Evolutionary conservation across 257 asterid genomes (phyloP), one percentile per base, ranked within the genome.

Genomic region (Salvia splendens): DNA sequence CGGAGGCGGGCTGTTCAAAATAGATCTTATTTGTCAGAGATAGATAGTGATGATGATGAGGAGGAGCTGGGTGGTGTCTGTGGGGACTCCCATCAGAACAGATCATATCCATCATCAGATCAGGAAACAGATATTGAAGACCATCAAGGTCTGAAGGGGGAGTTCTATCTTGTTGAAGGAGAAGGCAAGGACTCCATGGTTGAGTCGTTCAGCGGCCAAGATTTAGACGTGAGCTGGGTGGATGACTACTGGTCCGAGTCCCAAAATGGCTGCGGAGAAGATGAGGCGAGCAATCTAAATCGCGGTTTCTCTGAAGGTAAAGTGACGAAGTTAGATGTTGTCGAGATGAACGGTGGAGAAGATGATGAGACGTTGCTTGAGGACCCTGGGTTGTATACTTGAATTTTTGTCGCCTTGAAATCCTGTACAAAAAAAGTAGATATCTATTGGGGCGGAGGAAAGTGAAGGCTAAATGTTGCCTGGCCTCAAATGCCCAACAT

Each of bases 21-120:
- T 74, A 80, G 97, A 61, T 80, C 82, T 46, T 73, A 74, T 61
- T 57, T 79, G 24, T 62, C 84, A 86, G 87, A 84, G 45, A 84
- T 91, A n/a, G 97, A 90, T 51, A 90, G 99, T 54, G 99, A 93
- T 5, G 84, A 90, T 48, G 96, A 90, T 65, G 91, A 93, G 57
- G 24, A 20, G 24, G 96, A 87, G 77, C 80, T 78, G 84, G 82
- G 73, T 58, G 86, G 75, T 46, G 58, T 67, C 1, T 41, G 48
- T 15, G 80, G 75, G 60, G 80, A 65, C 48, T 67, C 64, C 3
- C 36, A 40, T 41, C 73, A 38, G 35, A 75, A 59, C 20, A 64
- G 50, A 46, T 75, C 80, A 28, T 52, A 47, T 46, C 50, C 63
- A 2, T 20, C 24, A 20, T 60, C 60, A 46, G 79, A 75, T 41